Percentiles rank a stretch among this genome's conserved stretches.
These are phyloP conservation scores for Ilex aquifolium DNA, from an alignment of 257 asterid genomes.

Conservation along the genomic window DNA sequence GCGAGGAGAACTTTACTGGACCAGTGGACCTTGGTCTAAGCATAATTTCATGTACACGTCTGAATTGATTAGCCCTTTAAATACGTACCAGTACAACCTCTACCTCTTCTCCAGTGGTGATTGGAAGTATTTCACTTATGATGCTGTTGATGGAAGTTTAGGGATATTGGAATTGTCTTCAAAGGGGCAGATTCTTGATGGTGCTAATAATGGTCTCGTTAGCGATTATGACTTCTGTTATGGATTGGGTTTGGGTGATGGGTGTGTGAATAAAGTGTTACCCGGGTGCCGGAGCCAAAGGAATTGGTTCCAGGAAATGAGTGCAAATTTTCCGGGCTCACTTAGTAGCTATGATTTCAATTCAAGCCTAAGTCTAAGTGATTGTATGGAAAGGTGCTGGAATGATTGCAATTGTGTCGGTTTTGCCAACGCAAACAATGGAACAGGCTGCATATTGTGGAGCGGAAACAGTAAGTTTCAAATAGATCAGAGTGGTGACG, in stretches of 20 bases:
- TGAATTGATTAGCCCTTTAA: neutral
- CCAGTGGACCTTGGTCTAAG: conserved; percentile 18
- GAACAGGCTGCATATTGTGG: conserved; percentile 21
- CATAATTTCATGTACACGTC: neutral
- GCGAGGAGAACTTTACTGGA: conserved; percentile 22
- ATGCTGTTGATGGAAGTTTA: neutral
- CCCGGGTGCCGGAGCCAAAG: conserved; percentile 13
- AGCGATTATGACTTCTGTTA: conserved; percentile 13
- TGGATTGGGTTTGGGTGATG: conserved; percentile 14
- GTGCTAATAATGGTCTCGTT: neutral
- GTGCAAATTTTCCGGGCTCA: conserved; percentile 1
- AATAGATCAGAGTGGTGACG: conserved; percentile 5
- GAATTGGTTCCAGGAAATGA: conserved; percentile 10
- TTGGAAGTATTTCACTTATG: conserved; percentile 13
- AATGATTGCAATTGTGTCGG: conserved; percentile 18
- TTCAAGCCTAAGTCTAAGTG: conserved; percentile 8
- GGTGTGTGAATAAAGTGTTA: conserved; percentile 14
- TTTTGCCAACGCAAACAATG: neutral
- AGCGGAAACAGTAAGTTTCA: neutral
- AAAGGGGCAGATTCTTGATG: conserved; percentile 6
- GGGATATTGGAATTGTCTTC: conserved; percentile 9
- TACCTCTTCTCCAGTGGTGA: neutral
- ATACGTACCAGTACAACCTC: neutral
- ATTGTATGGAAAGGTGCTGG: conserved; percentile 28
- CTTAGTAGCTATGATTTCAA: neutral